These are phyloP conservation scores for Taxillus chinensis DNA, from an alignment of 164 flowering plant genomes.

Conservation along the genomic window DNA sequence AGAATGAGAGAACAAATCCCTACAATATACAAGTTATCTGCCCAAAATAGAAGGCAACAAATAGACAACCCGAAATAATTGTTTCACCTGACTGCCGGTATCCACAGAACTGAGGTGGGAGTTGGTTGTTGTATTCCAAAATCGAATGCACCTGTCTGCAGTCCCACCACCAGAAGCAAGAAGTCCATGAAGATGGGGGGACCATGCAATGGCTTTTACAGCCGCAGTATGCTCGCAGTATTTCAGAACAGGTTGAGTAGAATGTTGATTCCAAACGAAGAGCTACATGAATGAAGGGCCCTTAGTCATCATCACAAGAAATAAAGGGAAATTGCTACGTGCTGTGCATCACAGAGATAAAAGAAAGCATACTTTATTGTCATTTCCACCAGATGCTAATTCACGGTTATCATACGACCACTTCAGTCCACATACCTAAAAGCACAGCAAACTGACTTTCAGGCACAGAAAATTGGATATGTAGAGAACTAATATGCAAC, in stretches of 20 bases:
- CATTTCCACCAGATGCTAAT: constrained; percentile 98
- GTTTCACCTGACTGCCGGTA: constrained; percentile 92
- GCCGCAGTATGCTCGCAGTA: constrained; percentile 97
- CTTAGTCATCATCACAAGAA: not conserved
- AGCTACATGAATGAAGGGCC: constrained; percentile 35
- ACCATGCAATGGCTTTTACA: constrained; percentile 99
- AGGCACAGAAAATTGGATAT: not conserved
- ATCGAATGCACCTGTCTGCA: constrained; percentile 90
- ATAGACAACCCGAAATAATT: not conserved
- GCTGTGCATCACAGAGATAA: not conserved
- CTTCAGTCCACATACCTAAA: constrained; percentile 91
- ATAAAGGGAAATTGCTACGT: not conserved
- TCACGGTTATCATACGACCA: constrained; percentile 98
- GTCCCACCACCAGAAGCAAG: constrained; percentile 99
- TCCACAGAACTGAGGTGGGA: constrained; percentile 82
- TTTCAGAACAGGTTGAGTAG: constrained; percentile 78
- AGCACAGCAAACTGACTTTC: constrained; percentile 3
- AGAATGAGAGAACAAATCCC: not conserved
- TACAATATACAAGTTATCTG: no score
- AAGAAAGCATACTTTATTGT: constrained; percentile 52
- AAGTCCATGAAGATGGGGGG: constrained; percentile 92
- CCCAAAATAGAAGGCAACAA: not conserved
- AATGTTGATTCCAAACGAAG: constrained; percentile 94
- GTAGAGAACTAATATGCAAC: not conserved
- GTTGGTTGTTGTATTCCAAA: constrained; percentile 94